Evolutionary conservation across 2,329 filamentous ascomycete species (phyloP), one percentile per base, ranked within the genome.

Genomic region (Beauveria australis): DNA sequence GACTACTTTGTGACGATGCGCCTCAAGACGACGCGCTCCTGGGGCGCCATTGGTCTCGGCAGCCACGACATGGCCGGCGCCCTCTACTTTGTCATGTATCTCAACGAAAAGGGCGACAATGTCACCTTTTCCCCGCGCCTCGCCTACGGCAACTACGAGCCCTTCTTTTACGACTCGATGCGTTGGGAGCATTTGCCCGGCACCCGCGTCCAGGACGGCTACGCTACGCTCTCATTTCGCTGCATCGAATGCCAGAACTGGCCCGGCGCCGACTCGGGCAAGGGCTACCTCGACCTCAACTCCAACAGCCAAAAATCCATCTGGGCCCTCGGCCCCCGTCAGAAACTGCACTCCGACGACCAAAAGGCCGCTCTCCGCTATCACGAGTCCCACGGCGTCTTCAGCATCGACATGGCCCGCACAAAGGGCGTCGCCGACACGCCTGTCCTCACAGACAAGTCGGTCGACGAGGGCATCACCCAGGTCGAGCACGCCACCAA

Each of bases 71-170:
- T 84, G 78, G 70, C 74, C 3, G 76, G 79, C 54, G 74, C 81
- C 8, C 73, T 85, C 26, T 79, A 82, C 61, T 75, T 85, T 49
- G 76, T 85, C 66, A 71, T 79, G n/a, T 85, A 86, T 71, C 71
- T 74, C 51, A 78, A 78, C 60, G 68, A 71, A 5, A 72, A 72
- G 6, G 76, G 74, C 58, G 70, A 75, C 57, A 80, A 81, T 64
- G 76, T 84, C 60, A 85, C 81, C 28, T 74, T 86, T 61, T 84
- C 81, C 28, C 80, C 82, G 2, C 81, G 83, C 55, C 67, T 80
- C 37, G 73, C 77, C 41, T 72, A 74, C 56, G 79, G 77, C 49
- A 73, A 84, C 64, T 76, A 75, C 64, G 83, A 86, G 67, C 83
- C 83, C 10, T 68, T 71, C 16, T 77, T 77, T 69, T 74, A 75